Conservation (phyloP, 2,329 filamentous ascomycete genomes). For the Pseudofabraea citricarpa region DNA sequence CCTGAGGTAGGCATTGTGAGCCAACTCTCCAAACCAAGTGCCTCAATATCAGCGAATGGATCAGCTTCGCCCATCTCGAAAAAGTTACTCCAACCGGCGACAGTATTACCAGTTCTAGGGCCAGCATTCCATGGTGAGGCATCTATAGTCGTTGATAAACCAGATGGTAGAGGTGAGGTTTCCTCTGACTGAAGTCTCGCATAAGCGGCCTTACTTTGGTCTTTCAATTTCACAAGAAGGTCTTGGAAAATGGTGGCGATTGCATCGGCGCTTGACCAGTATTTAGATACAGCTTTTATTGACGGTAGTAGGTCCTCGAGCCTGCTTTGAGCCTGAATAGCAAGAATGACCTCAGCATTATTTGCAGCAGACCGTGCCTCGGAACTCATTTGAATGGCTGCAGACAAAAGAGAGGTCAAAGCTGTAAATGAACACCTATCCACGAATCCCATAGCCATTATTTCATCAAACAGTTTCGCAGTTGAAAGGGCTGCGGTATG, state of each 20-base stretch:
- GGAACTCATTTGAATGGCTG: slow-evolving; percentile 6
- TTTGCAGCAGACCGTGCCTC: slow-evolving; percentile 1
- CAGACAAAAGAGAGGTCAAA: slow-evolving; percentile 1
- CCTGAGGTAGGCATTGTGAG: slow-evolving; percentile 1
- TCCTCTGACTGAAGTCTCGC: neutral
- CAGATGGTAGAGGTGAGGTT: neutral
- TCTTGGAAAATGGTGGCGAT: slow-evolving; percentile 1
- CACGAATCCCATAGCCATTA: neutral
- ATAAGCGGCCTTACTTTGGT: neutral
- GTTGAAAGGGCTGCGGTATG: neutral
- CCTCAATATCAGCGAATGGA: slow-evolving; percentile 1
- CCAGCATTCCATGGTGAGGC: neutral
- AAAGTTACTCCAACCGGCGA: slow-evolving; percentile 1
- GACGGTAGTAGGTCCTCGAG: slow-evolving; percentile 5
- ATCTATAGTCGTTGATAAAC: neutral
- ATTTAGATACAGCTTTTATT: slow-evolving; percentile 4
- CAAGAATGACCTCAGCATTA: slow-evolving; percentile 2
- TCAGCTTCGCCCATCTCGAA: neutral
- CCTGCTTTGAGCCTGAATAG: slow-evolving; percentile 1
- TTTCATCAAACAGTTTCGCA: slow-evolving; percentile 1
- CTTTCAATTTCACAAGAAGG: neutral
- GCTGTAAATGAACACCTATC: slow-evolving; percentile 5
- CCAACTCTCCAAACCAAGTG: slow-evolving; percentile 1
- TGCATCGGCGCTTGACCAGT: slow-evolving; percentile 8
- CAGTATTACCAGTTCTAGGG: neutral